These are phyloP conservation scores for Vachellia collinsii DNA, from an alignment of 306 rosid genomes.

Conservation along the genomic window DNA sequence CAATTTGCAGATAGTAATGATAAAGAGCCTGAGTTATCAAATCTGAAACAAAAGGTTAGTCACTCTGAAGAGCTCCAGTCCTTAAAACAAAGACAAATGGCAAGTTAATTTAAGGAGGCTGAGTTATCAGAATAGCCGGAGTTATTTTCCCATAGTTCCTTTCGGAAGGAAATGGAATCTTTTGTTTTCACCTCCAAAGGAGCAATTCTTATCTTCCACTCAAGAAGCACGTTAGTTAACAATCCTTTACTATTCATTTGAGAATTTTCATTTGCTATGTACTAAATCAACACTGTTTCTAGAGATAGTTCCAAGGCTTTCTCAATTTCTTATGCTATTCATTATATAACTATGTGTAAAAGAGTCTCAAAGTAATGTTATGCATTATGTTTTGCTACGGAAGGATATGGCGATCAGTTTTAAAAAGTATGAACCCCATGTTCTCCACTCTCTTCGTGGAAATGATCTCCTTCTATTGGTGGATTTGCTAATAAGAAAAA, in stretches of 20 bases:
- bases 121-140: slow-evolving; percentile 35
- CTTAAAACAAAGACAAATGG: slow-evolving; percentile 18
- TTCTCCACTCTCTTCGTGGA: slow-evolving; percentile 47
- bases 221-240: slow-evolving; percentile 70
- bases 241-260: slow-evolving; percentile 1
- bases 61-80: neutral
- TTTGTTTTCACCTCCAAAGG: no score
- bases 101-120: slow-evolving; percentile 30
- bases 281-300: slow-evolving; percentile 6
- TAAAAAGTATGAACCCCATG: slow-evolving; percentile 55
- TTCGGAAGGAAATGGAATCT: no score
- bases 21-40: no score
- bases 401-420: slow-evolving; percentile 61
- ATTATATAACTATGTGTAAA: slow-evolving; percentile 28
- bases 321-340: no score
- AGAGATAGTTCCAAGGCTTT: slow-evolving; percentile 21
- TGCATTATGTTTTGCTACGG: slow-evolving; percentile 49
- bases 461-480: slow-evolving; percentile 60
- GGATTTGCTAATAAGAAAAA: slow-evolving; percentile 71
- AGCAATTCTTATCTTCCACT: slow-evolving; percentile 55
- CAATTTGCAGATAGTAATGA: no score
- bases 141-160: slow-evolving; percentile 57
- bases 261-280: slow-evolving; percentile 12
- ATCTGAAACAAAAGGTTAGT: slow-evolving; percentile 31
- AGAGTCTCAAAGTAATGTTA: neutral